Evolutionary conservation across 352 stramenopile genomes (phyloP), one percentile per base, ranked within the genome.

Genomic region (Globisporangium lucens): DNA sequence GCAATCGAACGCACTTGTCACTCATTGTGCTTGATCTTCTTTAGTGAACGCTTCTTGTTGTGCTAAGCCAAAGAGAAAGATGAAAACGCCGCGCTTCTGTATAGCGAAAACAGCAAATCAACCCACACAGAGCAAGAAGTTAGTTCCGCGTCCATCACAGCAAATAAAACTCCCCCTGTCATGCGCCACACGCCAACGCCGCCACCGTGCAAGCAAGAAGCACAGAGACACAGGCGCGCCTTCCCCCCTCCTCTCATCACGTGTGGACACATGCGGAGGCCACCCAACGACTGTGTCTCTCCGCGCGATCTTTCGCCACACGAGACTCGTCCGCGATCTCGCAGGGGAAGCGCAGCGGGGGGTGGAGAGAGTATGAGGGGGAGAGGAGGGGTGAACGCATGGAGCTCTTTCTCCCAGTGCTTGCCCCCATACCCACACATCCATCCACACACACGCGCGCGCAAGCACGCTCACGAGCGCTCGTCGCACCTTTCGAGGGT

Each of bases 21-120:
- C 61, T 58, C 61, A 66, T 66, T 22, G n/a, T 56, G 13, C 4
- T 53, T 64, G 29, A 13, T 36, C 33, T 55, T 64, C 38, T 46
- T 46, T 17, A 46, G 33, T 15, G 38, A 35, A 41, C 29, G 22
- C 38, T 64, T 56, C 38, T n/a, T 52, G 43, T 52, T 46, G 38
- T 46, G 22, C 43, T 57, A 57, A 61, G 38, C 38, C 17, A 27
- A 13, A 43, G 41, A 38, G 17, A 46, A 61, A 49, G 17, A 35
- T 17, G 38, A 17, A 30, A 47, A 61, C 56, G 5, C 27, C 56
- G 17, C 56, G 56, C 33, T 61, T 24, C 43, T 52, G 3, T 52
- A 24, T 10, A 52, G 43, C 10, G 17, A 52, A 52, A 24, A 52
- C 15, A 10, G 20, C 15, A 24, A 52, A 24, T 52, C 43, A 52